Evolutionary conservation across 495 filamentous ascomycete genomes (phyloP).

Genomic region (Xylaria venustula): DNA sequence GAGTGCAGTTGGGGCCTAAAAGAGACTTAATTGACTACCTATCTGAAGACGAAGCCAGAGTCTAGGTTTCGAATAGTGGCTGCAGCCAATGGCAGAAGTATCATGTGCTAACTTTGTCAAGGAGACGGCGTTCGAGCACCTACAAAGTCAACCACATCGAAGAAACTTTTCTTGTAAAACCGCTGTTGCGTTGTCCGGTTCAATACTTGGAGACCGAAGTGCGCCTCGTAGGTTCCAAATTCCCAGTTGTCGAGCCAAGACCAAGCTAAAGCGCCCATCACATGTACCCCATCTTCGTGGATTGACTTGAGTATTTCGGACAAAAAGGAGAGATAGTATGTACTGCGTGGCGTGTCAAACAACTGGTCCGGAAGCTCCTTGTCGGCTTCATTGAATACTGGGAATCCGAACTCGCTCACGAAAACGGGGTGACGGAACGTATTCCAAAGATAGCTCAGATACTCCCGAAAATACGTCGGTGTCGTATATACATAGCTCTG

Average conservation of each 20-base stretch:
- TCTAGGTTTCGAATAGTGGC: too few species aligned
- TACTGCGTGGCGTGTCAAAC: slow-evolving; percentile 32
- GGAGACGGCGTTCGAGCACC: not conserved
- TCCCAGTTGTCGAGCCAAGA: slow-evolving; percentile 49
- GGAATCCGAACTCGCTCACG: slow-evolving; percentile 16
- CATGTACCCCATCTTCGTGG: slow-evolving; percentile 44
- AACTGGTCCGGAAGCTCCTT: slow-evolving; percentile 47
- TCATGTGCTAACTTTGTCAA: too few species aligned
- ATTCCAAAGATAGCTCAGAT: slow-evolving; percentile 44
- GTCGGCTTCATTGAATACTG: slow-evolving; percentile 26
- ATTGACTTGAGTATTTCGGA: slow-evolving; percentile 44
- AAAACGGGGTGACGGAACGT: slow-evolving; percentile 39
- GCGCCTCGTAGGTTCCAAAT: slow-evolving; percentile 34
- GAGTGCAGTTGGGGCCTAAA: too few species aligned
- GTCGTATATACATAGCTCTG: slow-evolving; percentile 39
- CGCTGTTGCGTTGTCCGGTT: slow-evolving; percentile 41
- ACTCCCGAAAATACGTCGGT: slow-evolving; percentile 33
- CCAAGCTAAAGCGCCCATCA: slow-evolving; percentile 51
- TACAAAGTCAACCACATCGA: slow-evolving; percentile 47
- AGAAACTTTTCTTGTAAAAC: slow-evolving; percentile 48
- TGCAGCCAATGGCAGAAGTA: too few species aligned
- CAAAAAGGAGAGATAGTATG: slow-evolving; percentile 31
- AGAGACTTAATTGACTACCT: too few species aligned
- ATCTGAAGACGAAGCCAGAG: too few species aligned
- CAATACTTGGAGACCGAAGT: slow-evolving; percentile 45